Percentiles rank a stretch among this genome's conserved stretches.
Conservation (phyloP, 495 filamentous ascomycete species). For the Penicillium riverlandense region DNA sequence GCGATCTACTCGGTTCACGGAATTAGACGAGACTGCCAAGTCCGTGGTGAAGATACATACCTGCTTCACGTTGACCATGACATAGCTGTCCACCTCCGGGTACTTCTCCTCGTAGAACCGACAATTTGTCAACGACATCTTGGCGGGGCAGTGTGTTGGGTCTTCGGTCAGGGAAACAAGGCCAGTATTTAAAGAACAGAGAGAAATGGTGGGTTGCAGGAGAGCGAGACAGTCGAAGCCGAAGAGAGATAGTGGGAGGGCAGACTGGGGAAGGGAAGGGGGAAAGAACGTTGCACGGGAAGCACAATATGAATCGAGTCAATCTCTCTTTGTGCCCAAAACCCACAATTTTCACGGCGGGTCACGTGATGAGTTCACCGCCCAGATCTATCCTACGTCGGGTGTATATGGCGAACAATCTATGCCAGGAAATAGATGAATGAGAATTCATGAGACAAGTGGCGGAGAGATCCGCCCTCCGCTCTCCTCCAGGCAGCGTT, state of each 20-base stretch:
- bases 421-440: too few relatives aligned
- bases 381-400: too few relatives aligned
- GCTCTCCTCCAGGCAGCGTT: too few relatives aligned
- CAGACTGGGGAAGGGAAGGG: too few relatives aligned
- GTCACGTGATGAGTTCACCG: conserved; percentile 4
- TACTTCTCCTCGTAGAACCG: conserved; percentile 99
- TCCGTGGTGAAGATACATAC: conserved; percentile 30
- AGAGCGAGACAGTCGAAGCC: too few relatives aligned
- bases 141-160: conserved; percentile 45
- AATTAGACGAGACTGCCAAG: conserved; percentile 1
- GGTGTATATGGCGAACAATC: too few relatives aligned
- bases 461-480: conserved; percentile 10
- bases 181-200: too few relatives aligned
- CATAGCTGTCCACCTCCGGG: conserved; percentile 97
- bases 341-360: conserved; percentile 28
- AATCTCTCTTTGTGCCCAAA: conserved; percentile 41
- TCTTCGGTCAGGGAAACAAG: conserved; percentile 20
- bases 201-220: too few relatives aligned
- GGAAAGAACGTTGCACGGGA: too few relatives aligned
- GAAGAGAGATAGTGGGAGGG: too few relatives aligned
- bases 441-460: too few relatives aligned
- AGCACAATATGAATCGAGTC: conserved; percentile 24
- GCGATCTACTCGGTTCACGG: conserved; percentile 60
- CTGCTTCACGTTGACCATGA: conserved; percentile 98
- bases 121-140: conserved; percentile 97